Evolutionary conservation across 345 rosid species (phyloP).

Genomic region (Capsella bursapastoris): DNA sequence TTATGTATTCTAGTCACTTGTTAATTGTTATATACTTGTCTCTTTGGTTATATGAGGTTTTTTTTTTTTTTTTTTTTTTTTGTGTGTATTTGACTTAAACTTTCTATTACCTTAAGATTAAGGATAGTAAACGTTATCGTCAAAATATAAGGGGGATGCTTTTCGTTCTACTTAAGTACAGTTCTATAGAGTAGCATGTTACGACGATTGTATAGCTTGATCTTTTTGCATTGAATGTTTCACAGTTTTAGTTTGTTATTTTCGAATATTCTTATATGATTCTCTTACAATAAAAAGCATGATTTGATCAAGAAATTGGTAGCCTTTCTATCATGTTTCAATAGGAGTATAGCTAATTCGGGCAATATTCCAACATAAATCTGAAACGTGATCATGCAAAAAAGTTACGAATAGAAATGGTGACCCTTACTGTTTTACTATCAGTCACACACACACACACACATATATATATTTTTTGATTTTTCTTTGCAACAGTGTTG

Average conservation of each 20-base stretch:
- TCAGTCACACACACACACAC: background rate
- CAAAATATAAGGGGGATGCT: background rate
- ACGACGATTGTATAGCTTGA: background rate
- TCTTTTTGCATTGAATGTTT: background rate
- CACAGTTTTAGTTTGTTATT: background rate
- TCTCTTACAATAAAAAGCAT: slow-evolving; percentile 9
- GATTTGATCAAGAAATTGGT: slow-evolving; percentile 12
- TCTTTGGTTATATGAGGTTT: background rate
- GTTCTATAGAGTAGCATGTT: background rate
- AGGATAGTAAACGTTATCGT: background rate
- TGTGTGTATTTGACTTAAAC: background rate
- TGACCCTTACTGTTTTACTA: slow-evolving; percentile 36
- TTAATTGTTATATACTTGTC: background rate
- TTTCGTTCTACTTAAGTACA: background rate
- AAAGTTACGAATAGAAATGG: slow-evolving; percentile 12
- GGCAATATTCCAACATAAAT: slow-evolving; percentile 31
- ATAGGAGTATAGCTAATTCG: slow-evolving; percentile 35
- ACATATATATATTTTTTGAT: too few species aligned
- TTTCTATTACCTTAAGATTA: background rate
- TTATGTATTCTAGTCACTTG: background rate
- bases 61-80: background rate
- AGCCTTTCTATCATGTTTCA: slow-evolving; percentile 30
- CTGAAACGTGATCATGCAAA: slow-evolving; percentile 37
- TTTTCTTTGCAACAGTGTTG: slow-evolving; percentile 20
- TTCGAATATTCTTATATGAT: slow-evolving; percentile 4